A percentile compares a stretch with the other conserved stretches of the same genome.
Conservation (phyloP, 1,284 basidiomycete genomes). For the Ceratobasidium sp. region DNA sequence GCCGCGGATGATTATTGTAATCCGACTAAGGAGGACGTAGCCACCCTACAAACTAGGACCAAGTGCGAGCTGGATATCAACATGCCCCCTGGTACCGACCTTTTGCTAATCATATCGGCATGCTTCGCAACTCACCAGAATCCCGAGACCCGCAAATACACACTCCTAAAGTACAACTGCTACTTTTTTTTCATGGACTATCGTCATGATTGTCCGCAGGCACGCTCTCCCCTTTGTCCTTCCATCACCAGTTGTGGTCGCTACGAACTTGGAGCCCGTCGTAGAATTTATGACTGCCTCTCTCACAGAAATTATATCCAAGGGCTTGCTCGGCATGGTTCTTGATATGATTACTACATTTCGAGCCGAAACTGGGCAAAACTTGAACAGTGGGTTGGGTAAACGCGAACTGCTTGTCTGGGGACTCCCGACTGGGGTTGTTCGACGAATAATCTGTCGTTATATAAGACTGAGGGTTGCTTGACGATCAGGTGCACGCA, state of each 20-base stretch:
- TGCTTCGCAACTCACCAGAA: not conserved
- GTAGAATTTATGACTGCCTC: not conserved
- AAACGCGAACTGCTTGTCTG: not conserved
- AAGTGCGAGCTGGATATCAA: not conserved
- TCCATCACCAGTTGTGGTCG: not conserved
- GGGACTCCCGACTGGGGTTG: not conserved
- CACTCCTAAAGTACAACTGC: slow-evolving; percentile 11
- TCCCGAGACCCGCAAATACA: not conserved
- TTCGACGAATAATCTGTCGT: too few relatives aligned
- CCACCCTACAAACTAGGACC: not conserved
- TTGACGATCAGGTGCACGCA: too few relatives aligned
- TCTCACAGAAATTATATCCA: not conserved
- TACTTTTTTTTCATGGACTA: slow-evolving; percentile 28
- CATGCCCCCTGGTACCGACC: not conserved
- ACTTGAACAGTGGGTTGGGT: not conserved
- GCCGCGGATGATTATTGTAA: not conserved
- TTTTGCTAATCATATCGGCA: not conserved
- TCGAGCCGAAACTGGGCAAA: not conserved
- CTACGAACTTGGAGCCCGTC: not conserved
- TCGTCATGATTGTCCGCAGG: not conserved
- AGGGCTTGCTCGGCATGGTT: not conserved
- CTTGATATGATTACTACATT: not conserved
- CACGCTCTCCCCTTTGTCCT: not conserved
- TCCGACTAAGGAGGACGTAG: not conserved
- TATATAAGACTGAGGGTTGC: too few relatives aligned